These are phyloP conservation scores for Starmerella ratchasimensis DNA, from an alignment of 805 yeast species.

Conservation along the genomic window DNA sequence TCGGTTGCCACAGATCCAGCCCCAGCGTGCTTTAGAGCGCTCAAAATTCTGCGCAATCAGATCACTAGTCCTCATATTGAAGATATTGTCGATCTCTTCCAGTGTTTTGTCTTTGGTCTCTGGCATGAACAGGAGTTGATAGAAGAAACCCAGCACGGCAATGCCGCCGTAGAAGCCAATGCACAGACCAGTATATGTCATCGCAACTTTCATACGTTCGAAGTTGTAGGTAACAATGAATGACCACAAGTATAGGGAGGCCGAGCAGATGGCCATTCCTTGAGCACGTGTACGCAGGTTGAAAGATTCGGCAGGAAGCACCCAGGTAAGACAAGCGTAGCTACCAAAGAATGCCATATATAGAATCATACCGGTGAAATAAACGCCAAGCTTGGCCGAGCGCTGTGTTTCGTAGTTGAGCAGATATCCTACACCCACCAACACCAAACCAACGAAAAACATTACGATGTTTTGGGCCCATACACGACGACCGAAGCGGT, in stretches of 20 bases:
- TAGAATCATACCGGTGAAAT: constrained; percentile 47
- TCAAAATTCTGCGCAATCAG: constrained; percentile 21
- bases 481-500: constrained; percentile 32
- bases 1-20: constrained; percentile 9
- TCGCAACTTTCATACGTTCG: constrained; percentile 39
- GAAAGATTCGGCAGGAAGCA: constrained; percentile 51
- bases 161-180: constrained; percentile 58
- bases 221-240: constrained; percentile 55
- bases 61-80: constrained; percentile 34
- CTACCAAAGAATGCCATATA: constrained; percentile 57
- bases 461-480: constrained; percentile 49
- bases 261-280: constrained; percentile 48
- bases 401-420: constrained; percentile 30
- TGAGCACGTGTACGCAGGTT: constrained; percentile 45
- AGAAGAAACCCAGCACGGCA: constrained; percentile 38
- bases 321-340: constrained; percentile 57
- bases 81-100: constrained; percentile 57
- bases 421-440: constrained; percentile 46
- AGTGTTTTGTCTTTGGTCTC: constrained; percentile 60
- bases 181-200: constrained; percentile 49
- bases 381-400: constrained; percentile 43
- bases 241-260: constrained; percentile 45
- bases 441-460: constrained; percentile 45
- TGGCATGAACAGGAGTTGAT: constrained; percentile 41
- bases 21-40: constrained; percentile 3